Evolutionary conservation across 2,329 filamentous ascomycete species (phyloP).

Genomic region (Beauveria sp.): DNA sequence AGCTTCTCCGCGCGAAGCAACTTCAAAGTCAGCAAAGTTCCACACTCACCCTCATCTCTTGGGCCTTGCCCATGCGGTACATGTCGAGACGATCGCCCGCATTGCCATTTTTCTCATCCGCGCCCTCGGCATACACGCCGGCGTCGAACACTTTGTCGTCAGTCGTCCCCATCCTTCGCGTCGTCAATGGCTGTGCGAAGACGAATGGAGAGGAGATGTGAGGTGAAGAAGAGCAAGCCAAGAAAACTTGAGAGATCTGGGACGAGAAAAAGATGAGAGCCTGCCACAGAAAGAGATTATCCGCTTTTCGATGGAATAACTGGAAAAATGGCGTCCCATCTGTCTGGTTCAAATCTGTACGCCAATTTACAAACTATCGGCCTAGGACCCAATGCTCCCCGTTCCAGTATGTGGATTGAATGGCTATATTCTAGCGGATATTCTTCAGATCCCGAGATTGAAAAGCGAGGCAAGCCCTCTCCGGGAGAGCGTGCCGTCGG

Average conservation of each 20-base stretch:
- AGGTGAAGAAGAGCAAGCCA: neutral
- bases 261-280: neutral
- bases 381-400: neutral
- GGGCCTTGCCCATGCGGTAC: slow-evolving; percentile 40
- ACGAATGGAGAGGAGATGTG: neutral
- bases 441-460: neutral
- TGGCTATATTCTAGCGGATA: neutral
- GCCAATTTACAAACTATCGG: neutral
- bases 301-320: neutral
- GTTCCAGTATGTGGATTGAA: neutral
- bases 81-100: slow-evolving; percentile 34
- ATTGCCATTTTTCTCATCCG: slow-evolving; percentile 22
- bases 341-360: neutral
- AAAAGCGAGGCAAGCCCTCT: too few species aligned
- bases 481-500: too few species aligned
- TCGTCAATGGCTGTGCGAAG: neutral
- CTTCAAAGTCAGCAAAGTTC: neutral
- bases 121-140: slow-evolving; percentile 11
- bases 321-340: too few species aligned
- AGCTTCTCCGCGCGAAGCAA: neutral
- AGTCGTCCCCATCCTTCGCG: neutral
- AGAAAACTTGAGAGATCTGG: neutral
- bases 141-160: slow-evolving; percentile 2
- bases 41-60: slow-evolving; percentile 34
- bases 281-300: neutral